Base-by-base conservation (phyloP, 1,139 yeast species). In the Hyphopichia fennica region DNA sequence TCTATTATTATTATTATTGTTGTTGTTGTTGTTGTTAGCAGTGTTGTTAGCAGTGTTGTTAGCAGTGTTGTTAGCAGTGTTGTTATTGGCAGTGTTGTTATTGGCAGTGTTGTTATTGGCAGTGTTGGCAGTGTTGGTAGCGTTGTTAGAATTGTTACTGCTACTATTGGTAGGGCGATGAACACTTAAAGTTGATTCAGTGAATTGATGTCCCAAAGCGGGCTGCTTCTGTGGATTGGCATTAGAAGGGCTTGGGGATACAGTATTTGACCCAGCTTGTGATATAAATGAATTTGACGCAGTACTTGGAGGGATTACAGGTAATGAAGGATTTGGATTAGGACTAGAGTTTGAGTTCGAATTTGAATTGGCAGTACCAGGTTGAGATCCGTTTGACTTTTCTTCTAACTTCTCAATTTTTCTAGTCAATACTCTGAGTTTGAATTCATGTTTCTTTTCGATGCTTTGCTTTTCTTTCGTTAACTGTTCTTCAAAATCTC, bases 351-450 rank as follows among this genome's bases (percentile, higher is more conserved):
- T 19, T n/a, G n/a, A 14, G 35, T 16, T 16, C 3, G 8, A 10
- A 16, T 2, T 27, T 30, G 19, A 20, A 14, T 27, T 2, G 9
- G 28, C 17, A 4, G 29, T 22, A 10, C 35, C 37, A 8, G 44
- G 35, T 31, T 16, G 20, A 4, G 3, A 6, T 10, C n/a, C 20
- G 11, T 20, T 16, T 9, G 14, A 45, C 32, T 51, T 52, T 34
- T 56, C 49, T 34, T 67, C 73, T 23, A 65, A 53, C 35, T 62
- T 64, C 35, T 72, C 77, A 31, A 69, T 57, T 52, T 69, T 72
- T 49, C 75, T 65, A 50, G 64, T 72, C 56, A 73, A 64, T 68
- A 68, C 70, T 44, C 65, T 67, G 50, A 72, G 58, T 49, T 69
- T 70, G 45, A 72, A 58, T 43, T 72, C 76, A 45, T 61, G 67